Evolutionary conservation across 345 rosid species (phyloP), one percentile per base, ranked within the genome.

Genomic region (Triadica sebifera): DNA sequence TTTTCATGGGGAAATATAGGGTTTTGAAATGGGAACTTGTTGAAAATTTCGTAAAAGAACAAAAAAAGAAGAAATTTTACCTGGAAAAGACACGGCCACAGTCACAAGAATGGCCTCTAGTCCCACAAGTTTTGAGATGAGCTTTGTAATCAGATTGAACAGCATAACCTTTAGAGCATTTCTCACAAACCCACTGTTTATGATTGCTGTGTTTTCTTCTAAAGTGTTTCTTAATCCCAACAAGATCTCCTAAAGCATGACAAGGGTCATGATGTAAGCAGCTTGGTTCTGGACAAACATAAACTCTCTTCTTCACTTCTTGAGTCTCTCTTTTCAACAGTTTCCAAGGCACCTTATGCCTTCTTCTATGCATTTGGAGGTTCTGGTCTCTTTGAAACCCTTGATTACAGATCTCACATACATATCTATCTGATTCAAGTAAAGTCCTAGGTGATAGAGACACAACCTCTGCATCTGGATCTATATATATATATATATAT

Each of bases 71-170:
- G 34, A 29, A 29, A 29, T 29, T 29, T 29, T 66, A 91, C 97
- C 97, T 88, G 90, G 97, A 91, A 77, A 91, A 91, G 74, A 91
- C 97, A 7, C 97, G 94, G 79, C 97, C 97, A 74, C 97, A 91
- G 81, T 91, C 97, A 53, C 97, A 91, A 53, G 94, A 91, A 77
- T 91, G 97, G 70, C 97, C 97, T 73, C 97, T 77, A 22, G 94
- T 91, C 47, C 97, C 97, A 77, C 97, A 91, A 71, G 94, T 91
- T 78, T 91, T 91, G 78, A 91, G 92, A 75, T 91, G 97, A 53
- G 97, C 97, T 74, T 91, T 91, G 84, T 87, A 91, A 83, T 91
- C 97, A 37, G 97, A 91, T 76, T 91, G 97, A 72, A 91, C 97
- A 61, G 97, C 97, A 56, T 91, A 91, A 2, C 90, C 97, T 80